Conservation (phyloP, 75 land plant genomes). For the Picea glauca region DNA sequence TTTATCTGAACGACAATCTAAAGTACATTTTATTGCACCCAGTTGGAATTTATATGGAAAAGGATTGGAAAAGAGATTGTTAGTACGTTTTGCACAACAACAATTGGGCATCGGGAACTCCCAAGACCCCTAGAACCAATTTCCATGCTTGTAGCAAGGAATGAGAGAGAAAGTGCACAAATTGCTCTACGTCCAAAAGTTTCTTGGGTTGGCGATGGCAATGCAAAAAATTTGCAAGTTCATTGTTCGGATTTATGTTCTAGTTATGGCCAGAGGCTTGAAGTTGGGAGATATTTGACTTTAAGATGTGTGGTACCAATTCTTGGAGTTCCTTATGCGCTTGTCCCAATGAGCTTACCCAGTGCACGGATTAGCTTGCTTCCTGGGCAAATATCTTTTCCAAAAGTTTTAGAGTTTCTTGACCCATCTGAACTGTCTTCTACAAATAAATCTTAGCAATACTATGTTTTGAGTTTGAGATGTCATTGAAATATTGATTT, state of each 20-base stretch:
- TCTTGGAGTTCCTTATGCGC: conserved; percentile 99
- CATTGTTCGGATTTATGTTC: conserved; percentile 78
- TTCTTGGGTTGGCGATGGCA: conserved; percentile 72
- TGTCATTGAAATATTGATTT: no score
- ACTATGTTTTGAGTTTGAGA: no score
- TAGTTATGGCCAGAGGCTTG: conserved; percentile 78
- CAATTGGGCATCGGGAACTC: no score
- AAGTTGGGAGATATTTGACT: conserved; percentile 69
- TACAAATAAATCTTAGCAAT: no score
- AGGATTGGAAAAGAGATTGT: no score
- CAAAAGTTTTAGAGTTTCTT: no score
- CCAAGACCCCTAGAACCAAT: conserved; percentile 17
- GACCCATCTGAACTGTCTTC: no score
- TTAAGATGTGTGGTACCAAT: conserved; percentile 83
- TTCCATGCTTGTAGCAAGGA: conserved; percentile 84
- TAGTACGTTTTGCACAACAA: no score
- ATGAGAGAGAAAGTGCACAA: conserved; percentile 95
- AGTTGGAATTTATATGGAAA: no score
- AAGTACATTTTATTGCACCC: no score
- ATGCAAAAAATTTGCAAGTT: conserved; percentile 74
- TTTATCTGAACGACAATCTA: no score
- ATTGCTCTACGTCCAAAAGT: conserved; percentile 94
- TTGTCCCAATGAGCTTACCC: conserved; percentile 80
- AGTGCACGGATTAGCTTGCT: conserved; percentile 53
- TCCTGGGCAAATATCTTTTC: conserved; percentile 64